Conservation (phyloP, 1,284 basidiomycete genomes). For the Fomitopsis pinicola region DNA sequence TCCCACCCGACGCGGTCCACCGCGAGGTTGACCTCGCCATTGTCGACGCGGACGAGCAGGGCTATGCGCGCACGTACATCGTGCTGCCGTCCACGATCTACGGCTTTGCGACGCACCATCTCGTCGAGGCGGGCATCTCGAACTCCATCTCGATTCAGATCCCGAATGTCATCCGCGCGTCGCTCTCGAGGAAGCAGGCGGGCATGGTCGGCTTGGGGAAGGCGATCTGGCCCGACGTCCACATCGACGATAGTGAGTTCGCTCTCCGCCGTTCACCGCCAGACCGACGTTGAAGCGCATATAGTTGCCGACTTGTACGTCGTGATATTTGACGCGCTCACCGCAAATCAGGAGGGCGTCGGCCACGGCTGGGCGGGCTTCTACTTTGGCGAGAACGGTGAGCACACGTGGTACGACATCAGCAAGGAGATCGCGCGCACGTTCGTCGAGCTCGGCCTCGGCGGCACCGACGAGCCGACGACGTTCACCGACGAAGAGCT, state of each 20-base stretch:
- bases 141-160: constrained; percentile 35
- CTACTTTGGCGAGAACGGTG: constrained; percentile 45
- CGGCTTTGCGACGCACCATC: constrained; percentile 29
- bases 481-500: constrained; percentile 31
- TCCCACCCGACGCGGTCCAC: constrained; percentile 30
- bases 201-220: constrained; percentile 30
- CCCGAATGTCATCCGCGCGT: constrained; percentile 25
- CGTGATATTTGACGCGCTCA: constrained; percentile 19
- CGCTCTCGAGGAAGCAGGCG: constrained; percentile 28
- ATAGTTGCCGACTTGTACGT: constrained; percentile 23
- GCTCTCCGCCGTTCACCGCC: neutral
- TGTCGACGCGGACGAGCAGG: constrained; percentile 31
- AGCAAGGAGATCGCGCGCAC: constrained; percentile 33
- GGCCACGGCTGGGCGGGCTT: constrained; percentile 42
- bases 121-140: constrained; percentile 34
- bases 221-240: constrained; percentile 26
- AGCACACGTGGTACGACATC: constrained; percentile 35
- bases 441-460: constrained; percentile 26
- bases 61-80: constrained; percentile 35
- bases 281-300: neutral
- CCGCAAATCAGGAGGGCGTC: constrained; percentile 13
- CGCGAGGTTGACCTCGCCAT: constrained; percentile 29
- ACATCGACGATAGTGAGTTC: constrained; percentile 29
- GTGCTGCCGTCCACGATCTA: constrained; percentile 38
- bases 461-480: constrained; percentile 25